Evolutionary conservation across 495 filamentous ascomycete species (phyloP), one percentile per base, ranked within the genome.

Genomic region (Achaetomiella virescens): DNA sequence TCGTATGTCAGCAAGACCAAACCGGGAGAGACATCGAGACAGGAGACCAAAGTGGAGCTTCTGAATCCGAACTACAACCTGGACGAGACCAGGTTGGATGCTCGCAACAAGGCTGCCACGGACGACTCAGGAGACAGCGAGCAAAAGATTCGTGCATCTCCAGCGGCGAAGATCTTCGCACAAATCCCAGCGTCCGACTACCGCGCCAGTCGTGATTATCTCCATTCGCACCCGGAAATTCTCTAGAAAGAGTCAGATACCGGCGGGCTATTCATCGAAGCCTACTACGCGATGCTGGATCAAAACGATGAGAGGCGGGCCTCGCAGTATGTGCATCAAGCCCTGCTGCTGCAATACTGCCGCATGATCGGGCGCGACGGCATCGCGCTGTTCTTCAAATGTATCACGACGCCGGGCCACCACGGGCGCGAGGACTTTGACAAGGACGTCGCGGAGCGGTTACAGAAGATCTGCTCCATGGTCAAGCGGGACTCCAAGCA

Each of bases 351-450:
- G 22, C 93, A 97, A 70, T 98, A 97, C 75, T 97, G 95, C 74
- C 82, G 91, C 20, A 84, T 86, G n/a, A 76, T 98, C 5, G 91
- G 92, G 48, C 81, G 79, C 35, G 91, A 97, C 64, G 93, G 95
- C 3, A 88, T 96, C 4, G 79, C 82, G n/a, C 71, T 97, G 6
- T 97, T 98, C 81, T 97, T 98, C 78, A 93, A 90, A 71, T 88
- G 89, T 45, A 90, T 98, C 64, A 90, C 88, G 15, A 97, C 89
- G n/a, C 82, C 81, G 52, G 87, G 84, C 25, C 95, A 98, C 73
- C 86, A 96, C 70, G 95, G 91, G 18, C 82, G 84, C 54, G 88
- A 86, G 35, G 75, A 96, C 27, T 97, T 98, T 79, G 81, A 78
- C 55, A 92, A 96, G 67, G 95, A 98, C 67, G 92, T 98, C 47